Conservation (phyloP, 345 rosid genomes). For the Brassica nigra region DNA sequence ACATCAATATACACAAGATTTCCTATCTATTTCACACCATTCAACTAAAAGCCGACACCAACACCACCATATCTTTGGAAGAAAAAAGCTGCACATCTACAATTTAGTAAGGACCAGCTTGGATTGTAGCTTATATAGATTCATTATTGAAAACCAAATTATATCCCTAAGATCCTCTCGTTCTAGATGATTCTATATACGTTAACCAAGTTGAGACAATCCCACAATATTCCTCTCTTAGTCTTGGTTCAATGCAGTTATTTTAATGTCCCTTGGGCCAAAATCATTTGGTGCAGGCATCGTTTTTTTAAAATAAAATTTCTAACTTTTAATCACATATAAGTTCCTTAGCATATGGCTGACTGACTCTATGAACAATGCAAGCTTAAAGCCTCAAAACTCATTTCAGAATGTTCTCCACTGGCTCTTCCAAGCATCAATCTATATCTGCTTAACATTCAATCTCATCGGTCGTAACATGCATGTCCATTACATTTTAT, state of each 20-base stretch:
- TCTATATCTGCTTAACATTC: neutral
- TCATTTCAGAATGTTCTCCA: conserved; percentile 6
- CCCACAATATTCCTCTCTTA: neutral
- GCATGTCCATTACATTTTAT: neutral
- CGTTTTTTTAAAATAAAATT: neutral
- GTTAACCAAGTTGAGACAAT: neutral
- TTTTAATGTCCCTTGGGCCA: neutral
- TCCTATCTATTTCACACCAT: neutral
- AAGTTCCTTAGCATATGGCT: neutral
- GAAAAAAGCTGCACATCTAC: neutral
- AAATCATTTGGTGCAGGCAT: neutral
- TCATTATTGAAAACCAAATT: neutral
- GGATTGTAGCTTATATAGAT: neutral
- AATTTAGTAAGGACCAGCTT: conserved; percentile 2
- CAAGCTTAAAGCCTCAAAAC: neutral
- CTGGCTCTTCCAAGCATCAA: neutral
- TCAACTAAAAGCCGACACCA: neutral
- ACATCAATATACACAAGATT: too few relatives aligned
- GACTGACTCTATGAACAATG: neutral
- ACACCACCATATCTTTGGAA: neutral
- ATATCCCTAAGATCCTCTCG: neutral
- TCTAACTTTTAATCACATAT: neutral
- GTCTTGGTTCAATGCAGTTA: neutral
- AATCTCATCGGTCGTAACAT: neutral
- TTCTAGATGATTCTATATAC: neutral